phyloP scores from a whole-genome alignment of 495 filamentous ascomycete species.

The Aspergillus bridgeri region DNA sequence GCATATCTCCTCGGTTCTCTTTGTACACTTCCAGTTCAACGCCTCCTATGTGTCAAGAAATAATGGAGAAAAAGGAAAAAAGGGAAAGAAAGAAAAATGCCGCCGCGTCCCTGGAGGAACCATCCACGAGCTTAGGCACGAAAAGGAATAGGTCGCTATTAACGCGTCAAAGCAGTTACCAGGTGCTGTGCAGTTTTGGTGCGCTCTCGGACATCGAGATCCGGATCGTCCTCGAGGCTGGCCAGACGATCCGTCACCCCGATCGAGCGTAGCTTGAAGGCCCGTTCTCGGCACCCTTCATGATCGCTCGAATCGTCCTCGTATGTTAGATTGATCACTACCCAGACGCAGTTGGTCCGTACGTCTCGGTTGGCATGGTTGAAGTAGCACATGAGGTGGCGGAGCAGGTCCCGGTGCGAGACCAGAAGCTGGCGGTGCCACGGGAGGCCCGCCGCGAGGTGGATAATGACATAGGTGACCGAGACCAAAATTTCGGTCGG shows the following conservation, averaged over 20 bases:
- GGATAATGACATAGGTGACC: conserved; percentile 73
- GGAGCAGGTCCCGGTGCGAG: conserved; percentile 55
- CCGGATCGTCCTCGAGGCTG: conserved; percentile 65
- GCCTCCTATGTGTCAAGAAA: not conserved
- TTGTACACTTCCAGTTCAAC: conserved; percentile 9
- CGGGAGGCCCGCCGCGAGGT: conserved; percentile 77
- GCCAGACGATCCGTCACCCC: conserved; percentile 68
- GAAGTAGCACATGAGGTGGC: conserved; percentile 54
- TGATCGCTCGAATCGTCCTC: conserved; percentile 67
- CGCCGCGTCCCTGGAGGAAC: not conserved
- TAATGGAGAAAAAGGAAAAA: not conserved
- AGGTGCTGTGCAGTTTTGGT: conserved; percentile 75
- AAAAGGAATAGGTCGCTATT: conserved; percentile 16
- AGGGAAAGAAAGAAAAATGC: not conserved
- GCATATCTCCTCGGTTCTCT: not conserved
- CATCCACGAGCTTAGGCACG: not conserved
- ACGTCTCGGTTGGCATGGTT: conserved; percentile 66
- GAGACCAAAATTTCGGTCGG: conserved; percentile 73
- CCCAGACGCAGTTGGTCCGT: conserved; percentile 70
- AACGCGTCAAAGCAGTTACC: conserved; percentile 40
- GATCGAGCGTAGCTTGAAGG: conserved; percentile 61
- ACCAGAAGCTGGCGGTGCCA: conserved; percentile 74
- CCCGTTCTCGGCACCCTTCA: conserved; percentile 58
- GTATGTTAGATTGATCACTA: conserved; percentile 80
- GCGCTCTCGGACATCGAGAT: conserved; percentile 77